phyloP scores from a whole-genome alignment of 371 early-diverging fungal genomes.

The Zychaea mexicana region DNA sequence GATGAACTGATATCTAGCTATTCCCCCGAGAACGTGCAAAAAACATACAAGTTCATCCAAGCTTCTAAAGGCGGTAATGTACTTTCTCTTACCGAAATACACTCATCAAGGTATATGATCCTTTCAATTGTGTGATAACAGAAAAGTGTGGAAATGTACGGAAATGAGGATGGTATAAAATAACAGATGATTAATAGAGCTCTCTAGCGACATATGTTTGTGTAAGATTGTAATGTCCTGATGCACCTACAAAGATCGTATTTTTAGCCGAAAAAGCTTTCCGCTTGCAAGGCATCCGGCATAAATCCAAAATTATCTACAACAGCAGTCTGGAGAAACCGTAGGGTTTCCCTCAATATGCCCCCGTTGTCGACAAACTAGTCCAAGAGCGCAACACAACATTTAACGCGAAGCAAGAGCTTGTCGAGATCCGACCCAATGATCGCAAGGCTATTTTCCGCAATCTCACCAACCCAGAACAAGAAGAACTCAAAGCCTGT shows the following conservation, averaged over 20 bases:
- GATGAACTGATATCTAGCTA: slow-evolving; percentile 87
- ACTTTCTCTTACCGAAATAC: slow-evolving; percentile 87
- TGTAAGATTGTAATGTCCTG: slow-evolving; percentile 62
- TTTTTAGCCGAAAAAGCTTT: slow-evolving; percentile 87
- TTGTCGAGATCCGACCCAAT: slow-evolving; percentile 67
- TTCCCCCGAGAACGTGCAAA: slow-evolving; percentile 72
- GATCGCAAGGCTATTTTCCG: slow-evolving; percentile 74
- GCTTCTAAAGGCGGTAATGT: slow-evolving; percentile 83
- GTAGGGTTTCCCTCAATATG: slow-evolving; percentile 89
- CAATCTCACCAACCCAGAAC: slow-evolving; percentile 58
- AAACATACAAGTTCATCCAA: slow-evolving; percentile 75
- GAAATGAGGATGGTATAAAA: not conserved
- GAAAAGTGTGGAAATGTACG: not conserved
- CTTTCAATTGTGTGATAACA: not conserved
- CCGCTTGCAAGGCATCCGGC: slow-evolving; percentile 69
- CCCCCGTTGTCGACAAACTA: slow-evolving; percentile 63
- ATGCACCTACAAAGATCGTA: slow-evolving; percentile 90
- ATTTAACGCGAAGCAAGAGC: slow-evolving; percentile 70
- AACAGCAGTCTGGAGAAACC: slow-evolving; percentile 81
- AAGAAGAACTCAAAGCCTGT: slow-evolving; percentile 55
- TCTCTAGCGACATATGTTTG: not conserved
- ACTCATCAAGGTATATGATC: slow-evolving; percentile 68
- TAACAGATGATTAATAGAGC: too few relatives aligned
- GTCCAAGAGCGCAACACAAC: slow-evolving; percentile 69
- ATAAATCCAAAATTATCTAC: slow-evolving; percentile 71